Base-by-base conservation (phyloP, 2,329 filamentous ascomycete genomes). In the Fusarium anguioides region DNA sequence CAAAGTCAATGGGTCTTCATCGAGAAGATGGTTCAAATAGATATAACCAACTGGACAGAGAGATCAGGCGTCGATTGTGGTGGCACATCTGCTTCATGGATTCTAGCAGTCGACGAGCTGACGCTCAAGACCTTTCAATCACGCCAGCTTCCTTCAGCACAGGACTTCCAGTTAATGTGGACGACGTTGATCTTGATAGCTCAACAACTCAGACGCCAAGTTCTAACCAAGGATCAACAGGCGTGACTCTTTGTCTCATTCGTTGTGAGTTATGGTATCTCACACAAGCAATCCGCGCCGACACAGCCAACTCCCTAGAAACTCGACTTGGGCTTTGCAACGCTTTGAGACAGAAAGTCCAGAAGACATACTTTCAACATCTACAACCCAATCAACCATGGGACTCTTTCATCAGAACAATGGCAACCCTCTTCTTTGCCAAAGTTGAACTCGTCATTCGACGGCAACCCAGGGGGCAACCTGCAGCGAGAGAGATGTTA, bases 111-210 rank as follows among this genome's bases (percentile, higher is more conserved):
- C 60, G 65, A 35, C 40, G 26, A n/a, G 26, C 58, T 1, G 60
- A 48, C 3, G 39, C 68, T 3, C 46, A 50, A n/a, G 71, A 71
- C 4, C 33, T 74, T 2, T 69, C 68, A 2, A 44, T 73, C n/a
- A 60, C 66, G 6, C 58, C 62, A n/a, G 35, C 35, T 0, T 64
- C 56, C 3, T 83, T 80, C 26, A 78, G 83, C 50, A 81, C 81
- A 1, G 69, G 76, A n/a, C 69, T 80, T 8, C 83, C 83, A 0
- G 60, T 66, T 5, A 83, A 83, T 51, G 61, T 82, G 29, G 79
- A 82, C 60, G 82, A 84, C 23, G 12, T 12, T 5, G 59, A 64
- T 12, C 8, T 71, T 0, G 50, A 64, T 5, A 14, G 23, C 4
- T 21, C 17, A 11, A 23, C 12, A 9, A 20, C 55, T 5, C 24